A percentile compares a stretch with the other conserved stretches of the same genome.
Conservation (phyloP, 2,329 filamentous ascomycete species). For the Pseudogymnoascus sp. region DNA sequence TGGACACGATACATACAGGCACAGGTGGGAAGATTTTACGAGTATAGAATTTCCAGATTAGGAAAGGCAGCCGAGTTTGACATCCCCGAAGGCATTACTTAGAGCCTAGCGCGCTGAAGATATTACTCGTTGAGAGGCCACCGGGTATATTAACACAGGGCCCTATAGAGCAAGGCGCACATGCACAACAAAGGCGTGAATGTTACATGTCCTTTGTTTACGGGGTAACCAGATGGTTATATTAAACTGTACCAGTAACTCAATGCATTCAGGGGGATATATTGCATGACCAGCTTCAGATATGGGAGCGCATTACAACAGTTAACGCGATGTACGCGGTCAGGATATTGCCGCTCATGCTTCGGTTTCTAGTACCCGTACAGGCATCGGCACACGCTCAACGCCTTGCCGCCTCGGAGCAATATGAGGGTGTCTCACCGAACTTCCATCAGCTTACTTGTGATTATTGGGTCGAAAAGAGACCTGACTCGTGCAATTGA, state of each 20-base stretch:
- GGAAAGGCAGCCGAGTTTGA: slow-evolving; percentile 6
- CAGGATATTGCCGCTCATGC: not conserved
- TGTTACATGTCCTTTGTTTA: slow-evolving; percentile 7
- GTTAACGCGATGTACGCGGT: not conserved
- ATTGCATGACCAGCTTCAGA: not conserved
- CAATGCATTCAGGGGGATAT: not conserved
- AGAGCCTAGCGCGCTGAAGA: not conserved
- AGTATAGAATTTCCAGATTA: not conserved
- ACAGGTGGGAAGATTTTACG: not conserved
- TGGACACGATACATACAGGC: not conserved
- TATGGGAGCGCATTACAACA: not conserved
- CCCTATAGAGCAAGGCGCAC: not conserved
- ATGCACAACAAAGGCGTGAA: not conserved
- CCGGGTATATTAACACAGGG: not conserved
- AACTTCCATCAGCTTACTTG: not conserved
- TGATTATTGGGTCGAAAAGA: not conserved
- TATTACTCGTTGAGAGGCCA: slow-evolving; percentile 1
- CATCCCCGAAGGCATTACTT: slow-evolving; percentile 5
- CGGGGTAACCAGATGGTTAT: not conserved
- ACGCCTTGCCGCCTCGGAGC: not conserved
- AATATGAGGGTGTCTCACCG: not conserved
- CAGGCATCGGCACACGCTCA: not conserved
- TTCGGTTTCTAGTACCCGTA: not conserved
- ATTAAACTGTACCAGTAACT: not conserved
- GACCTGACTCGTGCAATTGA: not conserved